phyloP scores from a whole-genome alignment of 2,329 filamentous ascomycete species.

The Trichoderma arundinaceum region DNA sequence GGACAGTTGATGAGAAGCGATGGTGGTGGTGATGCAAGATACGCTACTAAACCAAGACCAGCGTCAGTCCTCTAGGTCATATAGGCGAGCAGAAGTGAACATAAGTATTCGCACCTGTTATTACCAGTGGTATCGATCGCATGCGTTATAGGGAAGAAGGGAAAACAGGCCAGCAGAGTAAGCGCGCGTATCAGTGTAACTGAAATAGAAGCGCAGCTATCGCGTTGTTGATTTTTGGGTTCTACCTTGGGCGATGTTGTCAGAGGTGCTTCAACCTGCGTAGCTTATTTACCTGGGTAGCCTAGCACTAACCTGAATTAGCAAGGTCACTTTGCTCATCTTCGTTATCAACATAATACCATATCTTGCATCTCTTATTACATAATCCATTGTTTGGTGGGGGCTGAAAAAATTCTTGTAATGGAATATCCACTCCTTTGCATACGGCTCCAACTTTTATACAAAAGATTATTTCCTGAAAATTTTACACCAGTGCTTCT shows the following conservation, averaged over 20 bases:
- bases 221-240: conserved; percentile 27
- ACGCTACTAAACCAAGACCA: neutral
- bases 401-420: conserved; percentile 23
- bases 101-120: neutral
- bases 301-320: conserved; percentile 4
- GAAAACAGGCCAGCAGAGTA: neutral
- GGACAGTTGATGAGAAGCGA: neutral
- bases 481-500: conserved; percentile 1
- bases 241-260: conserved; percentile 25
- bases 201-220: neutral
- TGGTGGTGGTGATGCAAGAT: neutral
- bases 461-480: conserved; percentile 3
- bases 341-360: neutral
- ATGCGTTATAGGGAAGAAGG: neutral
- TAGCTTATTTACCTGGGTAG: neutral
- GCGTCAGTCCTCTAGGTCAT: neutral
- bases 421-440: conserved; percentile 20
- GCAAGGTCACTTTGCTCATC: neutral
- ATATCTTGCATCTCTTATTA: neutral
- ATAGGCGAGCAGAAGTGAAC: neutral
- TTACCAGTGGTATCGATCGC: neutral
- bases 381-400: neutral
- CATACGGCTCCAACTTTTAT: conserved; percentile 7
- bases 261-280: conserved; percentile 21
- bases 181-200: conserved; percentile 15